Base-by-base conservation (phyloP, 2,329 filamentous ascomycete genomes). In the Scytalidium sp. region DNA sequence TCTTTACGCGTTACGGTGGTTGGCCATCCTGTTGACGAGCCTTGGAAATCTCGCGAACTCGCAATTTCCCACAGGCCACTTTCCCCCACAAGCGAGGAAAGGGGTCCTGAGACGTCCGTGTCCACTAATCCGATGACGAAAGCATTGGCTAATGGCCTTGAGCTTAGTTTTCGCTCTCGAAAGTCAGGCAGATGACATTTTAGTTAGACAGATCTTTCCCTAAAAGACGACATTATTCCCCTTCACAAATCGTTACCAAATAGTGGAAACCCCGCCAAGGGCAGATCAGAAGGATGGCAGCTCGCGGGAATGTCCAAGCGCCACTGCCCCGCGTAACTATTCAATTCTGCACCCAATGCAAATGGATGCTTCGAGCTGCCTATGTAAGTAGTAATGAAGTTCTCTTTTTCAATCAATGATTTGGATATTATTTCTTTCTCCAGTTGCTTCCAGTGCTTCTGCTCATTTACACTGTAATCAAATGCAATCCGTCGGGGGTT, bases 261-360 rank as follows among this genome's bases (percentile, higher is more conserved):
- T n/a, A n/a, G n/a, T n/a, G n/a, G n/a, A n/a, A n/a, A n/a, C n/a
- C n/a, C n/a, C n/a, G 25, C 25, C 5, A 36, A 36, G 17, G 15
- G 17, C 32, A 10, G 17, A 15, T 15, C 15, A 15, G 32, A n/a
- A 15, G 32, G 13, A 36, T 36, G 32, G 32, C 7, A 15, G 32
- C 13, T n/a, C 13, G 40, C 11, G 17, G 13, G 5, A 36, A 36
- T 36, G 32, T 36, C 32, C 32, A 36, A 39, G 59, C 68, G 46
- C 67, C 69, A 21, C 72, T 88, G 10, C 91, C 91, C 3, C 83
- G 90, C 42, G 78, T 97, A 47, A 85, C 85, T n/a, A 96, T 97
- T 63, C 83, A 87, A 58, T 97, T 89, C 72, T 97, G 92, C 73
- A 96, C 90, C 1, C 90, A 96, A 71, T 97, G 91, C 70, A 88